Base-by-base conservation (phyloP, 768 basidiomycete species). In the Termitomyces sp. region DNA sequence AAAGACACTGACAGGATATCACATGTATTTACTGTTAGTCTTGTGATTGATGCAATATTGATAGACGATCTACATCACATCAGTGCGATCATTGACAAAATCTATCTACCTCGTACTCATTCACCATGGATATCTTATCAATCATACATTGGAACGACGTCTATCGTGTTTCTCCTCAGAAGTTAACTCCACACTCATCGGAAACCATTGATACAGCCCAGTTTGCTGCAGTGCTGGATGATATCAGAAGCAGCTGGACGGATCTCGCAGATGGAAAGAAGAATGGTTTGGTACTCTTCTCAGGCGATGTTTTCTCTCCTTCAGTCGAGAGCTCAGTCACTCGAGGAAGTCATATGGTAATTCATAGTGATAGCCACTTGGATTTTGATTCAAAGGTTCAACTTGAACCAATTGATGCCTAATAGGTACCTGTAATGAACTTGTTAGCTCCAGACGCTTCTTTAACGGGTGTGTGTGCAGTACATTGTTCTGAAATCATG, bases 281-380 rank as follows among this genome's bases (percentile, higher is more conserved):
- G 64, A 89, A 93, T 67, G 94, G 94, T 0, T 76, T 97, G 8
- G 79, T 88, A 0, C 74, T 97, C 4, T 97, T 96, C 73, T 94
- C 92, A 40, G 94, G 94, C 8, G 94, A 96, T 72, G 78, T 93
- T 11, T 96, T 96, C 71, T 87, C 89, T 29, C 94, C 94, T 0
- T 92, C 89, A 1, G 81, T 92, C 1, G 94, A 96, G 74, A 91
- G 88, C 64, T 87, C 90, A 5, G 87, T 96, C 40, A 94, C 94
- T 5, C 79, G 94, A 71, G 94, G 94, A 51, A 91, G 88, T 67
- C 93, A 94, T 83, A 92, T 94, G 92, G 93, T 92, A 65, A 37
- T 15, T 29, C 11, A 49, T 25, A 5, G 1, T 9, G 38, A 46
- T 46, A 31, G 8, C 15, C 15, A 31, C 6, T 48, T 12, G 6